Conservation (phyloP, 129 eudicot genomes). For the Rutidosis leptorrhynchoides region DNA sequence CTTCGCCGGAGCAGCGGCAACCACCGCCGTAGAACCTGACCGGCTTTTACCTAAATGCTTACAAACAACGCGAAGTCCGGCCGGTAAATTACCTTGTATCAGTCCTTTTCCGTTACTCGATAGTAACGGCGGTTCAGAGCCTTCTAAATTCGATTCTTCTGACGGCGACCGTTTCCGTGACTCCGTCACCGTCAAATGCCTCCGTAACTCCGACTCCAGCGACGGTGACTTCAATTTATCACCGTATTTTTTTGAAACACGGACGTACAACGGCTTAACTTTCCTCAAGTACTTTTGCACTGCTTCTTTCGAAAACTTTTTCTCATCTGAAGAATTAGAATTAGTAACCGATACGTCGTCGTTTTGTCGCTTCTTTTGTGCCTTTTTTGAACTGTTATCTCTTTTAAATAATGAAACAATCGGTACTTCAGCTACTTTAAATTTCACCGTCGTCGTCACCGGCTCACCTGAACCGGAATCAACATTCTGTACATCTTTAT, state of each 20-base stretch:
- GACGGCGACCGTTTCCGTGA: constrained; percentile 19
- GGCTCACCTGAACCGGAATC: constrained; percentile 29
- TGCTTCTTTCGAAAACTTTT: constrained; percentile 47
- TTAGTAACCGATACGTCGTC: constrained; percentile 22
- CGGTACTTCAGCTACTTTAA: constrained; percentile 57
- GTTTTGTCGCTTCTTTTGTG: constrained; percentile 18
- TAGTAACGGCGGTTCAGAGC: constrained; percentile 26
- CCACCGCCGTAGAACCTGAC: constrained; percentile 52
- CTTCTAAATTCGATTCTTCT: constrained; percentile 25
- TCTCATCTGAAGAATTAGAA: constrained; percentile 33
- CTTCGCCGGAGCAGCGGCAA: constrained; percentile 42
- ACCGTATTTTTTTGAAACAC: constrained; percentile 69
- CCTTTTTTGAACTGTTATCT: constrained; percentile 49
- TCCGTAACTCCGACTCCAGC: constrained; percentile 13
- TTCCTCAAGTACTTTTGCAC: constrained; percentile 70
- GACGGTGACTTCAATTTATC: constrained; percentile 56
- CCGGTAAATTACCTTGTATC: constrained; percentile 59
- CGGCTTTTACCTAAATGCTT: constrained; percentile 74
- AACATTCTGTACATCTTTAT: constrained; percentile 7
- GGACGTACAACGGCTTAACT: constrained; percentile 81
- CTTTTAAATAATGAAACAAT: constrained; percentile 54
- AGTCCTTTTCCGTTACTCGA: constrained; percentile 29
- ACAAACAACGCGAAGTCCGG: constrained; percentile 59
- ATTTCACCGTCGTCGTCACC: constrained; percentile 43
- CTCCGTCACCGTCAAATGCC: background rate